These are phyloP conservation scores for Petunia axillaris DNA, from an alignment of 257 asterid species.

Conservation along the genomic window DNA sequence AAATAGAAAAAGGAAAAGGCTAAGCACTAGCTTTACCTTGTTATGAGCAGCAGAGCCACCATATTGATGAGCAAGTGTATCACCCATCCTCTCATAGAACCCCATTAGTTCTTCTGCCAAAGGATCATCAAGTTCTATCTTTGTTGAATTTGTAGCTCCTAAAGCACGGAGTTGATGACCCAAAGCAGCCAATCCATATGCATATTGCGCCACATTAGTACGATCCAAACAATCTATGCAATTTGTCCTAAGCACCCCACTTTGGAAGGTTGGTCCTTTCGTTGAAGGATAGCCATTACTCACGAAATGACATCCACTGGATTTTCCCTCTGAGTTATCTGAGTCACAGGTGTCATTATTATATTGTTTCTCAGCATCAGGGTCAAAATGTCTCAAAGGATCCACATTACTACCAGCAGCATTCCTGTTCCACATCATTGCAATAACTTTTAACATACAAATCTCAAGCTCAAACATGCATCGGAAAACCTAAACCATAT, in stretches of 20 bases:
- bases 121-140: constrained; percentile 92
- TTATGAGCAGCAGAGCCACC: constrained; percentile 99
- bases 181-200: constrained; percentile 92
- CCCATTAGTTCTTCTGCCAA: constrained; percentile 93
- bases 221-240: constrained; percentile 99
- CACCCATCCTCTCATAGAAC: constrained; percentile 97
- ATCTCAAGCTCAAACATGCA: constrained; percentile 20
- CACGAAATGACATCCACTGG: constrained; percentile 41
- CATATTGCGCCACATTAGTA: constrained; percentile 97
- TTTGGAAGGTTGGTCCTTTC: constrained; percentile 66
- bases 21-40: constrained; percentile 57
- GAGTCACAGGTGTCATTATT: constrained; percentile 55
- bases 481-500: not conserved
- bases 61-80: constrained; percentile 97
- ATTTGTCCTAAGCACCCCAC: constrained; percentile 94
- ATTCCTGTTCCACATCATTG: constrained; percentile 49
- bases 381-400: constrained; percentile 37
- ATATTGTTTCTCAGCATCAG: constrained; percentile 51
- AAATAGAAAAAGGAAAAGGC: not conserved
- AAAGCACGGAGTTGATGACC: constrained; percentile 84
- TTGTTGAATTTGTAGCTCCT: constrained; percentile 64
- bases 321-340: constrained; percentile 50
- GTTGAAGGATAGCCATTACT: constrained; percentile 49
- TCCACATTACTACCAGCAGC: constrained; percentile 49
- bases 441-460: constrained; percentile 20